A percentile compares a stretch with the other conserved stretches of the same genome.
Evolutionary conservation across 1,284 basidiomycete species (phyloP).

Genomic region (Heterobasidion annosum): DNA sequence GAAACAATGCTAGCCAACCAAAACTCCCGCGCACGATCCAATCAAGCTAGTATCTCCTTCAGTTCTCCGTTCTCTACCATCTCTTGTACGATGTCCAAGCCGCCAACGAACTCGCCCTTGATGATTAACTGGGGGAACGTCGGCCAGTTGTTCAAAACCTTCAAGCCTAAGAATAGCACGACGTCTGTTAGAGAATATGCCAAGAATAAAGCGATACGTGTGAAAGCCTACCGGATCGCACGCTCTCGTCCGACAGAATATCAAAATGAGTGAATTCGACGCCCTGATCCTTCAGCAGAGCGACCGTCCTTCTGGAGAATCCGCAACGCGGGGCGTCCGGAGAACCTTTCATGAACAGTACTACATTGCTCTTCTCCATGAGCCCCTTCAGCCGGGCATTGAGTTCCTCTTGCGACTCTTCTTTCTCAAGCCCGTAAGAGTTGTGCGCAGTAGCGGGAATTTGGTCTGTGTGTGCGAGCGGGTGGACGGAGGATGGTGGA

Average conservation of each 20-base stretch:
- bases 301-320: conserved; percentile 67
- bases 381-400: conserved; percentile 50
- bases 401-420: conserved; percentile 64
- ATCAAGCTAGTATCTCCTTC: conserved; percentile 19
- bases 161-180: conserved; percentile 28
- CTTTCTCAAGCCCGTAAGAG: conserved; percentile 19
- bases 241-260: conserved; percentile 64
- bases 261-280: conserved; percentile 68
- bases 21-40: not conserved
- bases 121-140: conserved; percentile 62
- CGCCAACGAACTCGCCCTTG: conserved; percentile 69
- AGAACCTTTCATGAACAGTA: conserved; percentile 98
- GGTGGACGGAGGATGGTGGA: conserved; percentile 26
- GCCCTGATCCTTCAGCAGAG: conserved; percentile 48
- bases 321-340: conserved; percentile 84
- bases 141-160: conserved; percentile 58
- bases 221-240: conserved; percentile 40
- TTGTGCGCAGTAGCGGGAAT: conserved; percentile 18
- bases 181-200: not conserved
- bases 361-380: conserved; percentile 68
- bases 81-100: conserved; percentile 56
- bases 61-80: conserved; percentile 44
- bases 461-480: conserved; percentile 31
- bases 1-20: too few species aligned
- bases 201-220: not conserved